These are phyloP conservation scores for Geranium brycei DNA, from an alignment of 345 rosid species.

Conservation along the genomic window DNA sequence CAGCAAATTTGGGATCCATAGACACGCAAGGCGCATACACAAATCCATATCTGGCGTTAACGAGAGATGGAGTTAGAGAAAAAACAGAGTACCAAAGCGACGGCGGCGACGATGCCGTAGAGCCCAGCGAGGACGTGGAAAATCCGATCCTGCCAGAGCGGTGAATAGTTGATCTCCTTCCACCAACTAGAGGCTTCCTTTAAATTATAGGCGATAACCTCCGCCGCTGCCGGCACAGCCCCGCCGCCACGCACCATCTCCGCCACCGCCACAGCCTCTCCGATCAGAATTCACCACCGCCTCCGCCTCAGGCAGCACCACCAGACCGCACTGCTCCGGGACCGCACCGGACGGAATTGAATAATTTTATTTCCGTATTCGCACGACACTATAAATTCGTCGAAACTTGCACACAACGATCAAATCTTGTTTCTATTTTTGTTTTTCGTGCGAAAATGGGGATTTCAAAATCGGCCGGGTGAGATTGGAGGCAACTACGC, in stretches of 20 bases:
- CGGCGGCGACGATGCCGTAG: slow-evolving; percentile 54
- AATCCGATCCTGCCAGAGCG: slow-evolving; percentile 76
- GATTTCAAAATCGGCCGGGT: neutral
- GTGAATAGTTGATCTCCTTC: slow-evolving; percentile 51
- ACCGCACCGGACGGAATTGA: neutral
- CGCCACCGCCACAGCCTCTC: neutral
- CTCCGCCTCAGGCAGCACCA: neutral
- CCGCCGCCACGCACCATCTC: neutral
- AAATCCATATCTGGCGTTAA: neutral
- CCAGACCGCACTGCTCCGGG: neutral
- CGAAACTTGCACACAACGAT: neutral
- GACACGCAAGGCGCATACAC: neutral
- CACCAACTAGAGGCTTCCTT: slow-evolving; percentile 58
- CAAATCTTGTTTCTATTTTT: neutral
- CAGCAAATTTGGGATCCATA: neutral
- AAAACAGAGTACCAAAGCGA: slow-evolving; percentile 40
- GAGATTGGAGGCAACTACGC: neutral
- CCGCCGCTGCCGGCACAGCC: slow-evolving; percentile 10
- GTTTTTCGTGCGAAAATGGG: neutral
- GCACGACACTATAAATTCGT: neutral
- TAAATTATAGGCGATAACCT: slow-evolving; percentile 27
- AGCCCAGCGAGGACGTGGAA: slow-evolving; percentile 57
- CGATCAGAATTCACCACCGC: neutral
- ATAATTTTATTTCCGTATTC: neutral
- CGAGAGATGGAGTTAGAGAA: neutral